Base-by-base conservation (phyloP, 2,329 filamentous ascomycete species). In the Plectosphaerella sp. region DNA sequence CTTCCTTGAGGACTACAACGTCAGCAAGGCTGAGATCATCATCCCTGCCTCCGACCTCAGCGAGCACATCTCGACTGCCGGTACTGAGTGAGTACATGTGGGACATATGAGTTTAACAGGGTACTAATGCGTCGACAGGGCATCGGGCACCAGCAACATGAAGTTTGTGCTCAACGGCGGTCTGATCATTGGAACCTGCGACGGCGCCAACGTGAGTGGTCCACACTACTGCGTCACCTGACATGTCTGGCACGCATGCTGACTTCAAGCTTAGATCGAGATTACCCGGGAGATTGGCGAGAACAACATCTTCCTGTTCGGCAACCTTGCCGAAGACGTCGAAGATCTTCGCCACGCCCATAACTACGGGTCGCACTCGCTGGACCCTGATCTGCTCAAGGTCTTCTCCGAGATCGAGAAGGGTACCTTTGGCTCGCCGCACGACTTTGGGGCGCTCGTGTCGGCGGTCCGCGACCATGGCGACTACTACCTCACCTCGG, bases 81-180 rank as follows among this genome's bases (percentile, higher is more conserved):
- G 94, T 48, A 99, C 94, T 1, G 94, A 99, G 79, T 82, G 67
- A 69, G 78, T 74, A 12, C 8, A 33, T 20, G 42, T 5, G 22
- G 5, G 22, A 22, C 3, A 22, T 22, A 22, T 22, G 22, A 22
- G 22, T 22, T 22, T 5, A 22, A 5, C 41, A 15, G 6, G 12
- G 35, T 28, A 25, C 54, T 61, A 51, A 59, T 54, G 55, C 50
- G 60, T 7, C 3, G 18, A 51, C 47, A 81, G 77, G 67, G 83
- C 83, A 18, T 86, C 82, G 58, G 93, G 93, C 57, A 96, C 91
- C 12, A 96, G 90, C 65, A 99, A 99, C 83, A 99, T 99, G 94
- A 99, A 99, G 73, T 99, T 99, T 70, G 94, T 97, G 14, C 80
- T 99, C 64, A 99, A 97, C 64, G 94, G 94, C 58, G 94, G 94